Percentiles rank a stretch among this genome's conserved stretches.
These are phyloP conservation scores for Poa annua DNA, from an alignment of 176 grass and related monocot genomes.

Conservation along the genomic window DNA sequence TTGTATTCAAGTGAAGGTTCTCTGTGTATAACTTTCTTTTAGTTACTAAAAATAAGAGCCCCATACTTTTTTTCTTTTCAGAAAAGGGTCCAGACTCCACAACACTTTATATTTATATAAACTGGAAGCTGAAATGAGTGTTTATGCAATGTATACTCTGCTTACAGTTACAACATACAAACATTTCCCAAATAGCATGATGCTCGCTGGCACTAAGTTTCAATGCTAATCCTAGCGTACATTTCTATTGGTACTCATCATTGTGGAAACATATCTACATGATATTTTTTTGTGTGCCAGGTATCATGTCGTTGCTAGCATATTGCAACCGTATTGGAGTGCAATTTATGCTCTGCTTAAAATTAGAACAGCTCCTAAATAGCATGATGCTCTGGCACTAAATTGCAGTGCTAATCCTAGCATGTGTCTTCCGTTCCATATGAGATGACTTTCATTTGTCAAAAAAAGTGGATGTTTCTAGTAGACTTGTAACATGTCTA, in stretches of 20 bases:
- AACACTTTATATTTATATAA: background rate
- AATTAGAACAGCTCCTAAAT: slow-evolving; percentile 14
- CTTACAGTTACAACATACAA: background rate
- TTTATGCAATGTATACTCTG: background rate
- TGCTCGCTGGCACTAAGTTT: background rate
- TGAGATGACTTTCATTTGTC: no score
- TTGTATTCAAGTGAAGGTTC: background rate
- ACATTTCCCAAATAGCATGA: background rate
- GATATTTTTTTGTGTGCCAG: no score
- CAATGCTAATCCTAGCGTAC: background rate
- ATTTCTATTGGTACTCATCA: no score
- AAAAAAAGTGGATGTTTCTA: no score
- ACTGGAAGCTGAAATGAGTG: background rate
- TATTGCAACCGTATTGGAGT: no score
- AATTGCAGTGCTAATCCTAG: background rate
- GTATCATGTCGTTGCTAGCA: no score
- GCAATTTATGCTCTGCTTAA: background rate
- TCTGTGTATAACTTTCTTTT: background rate
- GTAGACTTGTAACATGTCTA: no score
- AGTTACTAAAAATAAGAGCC: background rate
- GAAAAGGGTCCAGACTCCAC: slow-evolving; percentile 15
- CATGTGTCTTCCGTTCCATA: no score
- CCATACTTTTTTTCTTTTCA: background rate
- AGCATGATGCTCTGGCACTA: background rate
- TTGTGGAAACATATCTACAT: no score